These are phyloP conservation scores for Cucurbita pepo DNA, from an alignment of 306 rosid genomes.

Conservation along the genomic window DNA sequence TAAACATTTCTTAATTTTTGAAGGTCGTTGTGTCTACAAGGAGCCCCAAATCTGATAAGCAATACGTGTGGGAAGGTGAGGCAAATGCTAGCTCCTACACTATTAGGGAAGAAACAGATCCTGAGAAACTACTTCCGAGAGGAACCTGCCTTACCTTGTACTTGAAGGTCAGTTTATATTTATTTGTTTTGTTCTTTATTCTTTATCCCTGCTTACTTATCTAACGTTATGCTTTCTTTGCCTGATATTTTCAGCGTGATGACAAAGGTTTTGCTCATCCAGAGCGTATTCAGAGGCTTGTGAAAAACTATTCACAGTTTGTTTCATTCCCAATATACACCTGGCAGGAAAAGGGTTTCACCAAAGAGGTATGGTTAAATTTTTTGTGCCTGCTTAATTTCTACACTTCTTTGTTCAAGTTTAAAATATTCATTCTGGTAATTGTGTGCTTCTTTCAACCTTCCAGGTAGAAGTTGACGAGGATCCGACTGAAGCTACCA, in stretches of 20 bases:
- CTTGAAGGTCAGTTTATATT: constrained; percentile 41
- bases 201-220: not conserved
- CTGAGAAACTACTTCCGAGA: constrained; percentile 65
- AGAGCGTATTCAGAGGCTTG: constrained; percentile 73
- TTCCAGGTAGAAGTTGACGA: constrained; percentile 84
- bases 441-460: not conserved
- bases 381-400: not conserved
- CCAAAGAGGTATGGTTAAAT: constrained; percentile 50
- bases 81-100: constrained; percentile 91
- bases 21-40: constrained; percentile 89
- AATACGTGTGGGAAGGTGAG: constrained; percentile 94
- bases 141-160: constrained; percentile 78
- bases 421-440: not conserved
- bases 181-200: not conserved
- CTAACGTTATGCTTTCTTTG: not conserved
- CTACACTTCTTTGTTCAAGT: not conserved
- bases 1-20: not conserved
- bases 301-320: constrained; percentile 84
- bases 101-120: constrained; percentile 76
- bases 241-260: constrained; percentile 37
- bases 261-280: constrained; percentile 89
- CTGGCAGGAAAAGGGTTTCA: constrained; percentile 89
- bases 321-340: constrained; percentile 89
- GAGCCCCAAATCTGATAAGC: constrained; percentile 81
- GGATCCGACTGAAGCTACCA: constrained; percentile 59